These are phyloP conservation scores for Gentiana straminea DNA, from an alignment of 257 asterid genomes.

Conservation along the genomic window DNA sequence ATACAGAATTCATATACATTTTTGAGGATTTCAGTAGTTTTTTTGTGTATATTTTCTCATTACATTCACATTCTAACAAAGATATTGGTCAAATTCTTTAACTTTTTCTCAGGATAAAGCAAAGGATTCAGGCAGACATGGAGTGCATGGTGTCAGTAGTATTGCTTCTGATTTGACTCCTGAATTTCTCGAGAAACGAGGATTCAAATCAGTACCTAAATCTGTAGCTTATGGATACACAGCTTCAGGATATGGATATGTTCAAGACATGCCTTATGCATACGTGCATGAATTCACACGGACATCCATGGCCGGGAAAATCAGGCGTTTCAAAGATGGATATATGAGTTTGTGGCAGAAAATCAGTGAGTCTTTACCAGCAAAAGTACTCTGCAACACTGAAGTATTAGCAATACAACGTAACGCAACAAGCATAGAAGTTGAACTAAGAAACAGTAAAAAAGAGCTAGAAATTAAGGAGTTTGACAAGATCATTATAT, in stretches of 20 bases:
- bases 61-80: not conserved
- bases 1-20: no score
- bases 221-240: conserved; percentile 79
- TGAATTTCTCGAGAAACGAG: conserved; percentile 44
- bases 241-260: conserved; percentile 83
- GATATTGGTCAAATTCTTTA: not conserved
- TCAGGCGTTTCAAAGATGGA: conserved; percentile 72
- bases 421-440: conserved; percentile 13
- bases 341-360: conserved; percentile 67
- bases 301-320: conserved; percentile 83
- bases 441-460: conserved; percentile 26
- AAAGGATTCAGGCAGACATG: conserved; percentile 48
- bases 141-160: conserved; percentile 56
- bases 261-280: conserved; percentile 75
- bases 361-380: conserved; percentile 39
- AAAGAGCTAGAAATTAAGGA: conserved; percentile 25
- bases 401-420: conserved; percentile 51
- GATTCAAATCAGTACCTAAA: conserved; percentile 50
- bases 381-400: conserved; percentile 50
- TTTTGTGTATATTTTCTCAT: not conserved
- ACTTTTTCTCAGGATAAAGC: conserved; percentile 55
- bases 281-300: conserved; percentile 71
- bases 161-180: conserved; percentile 58
- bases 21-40: not conserved
- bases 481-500: conserved; percentile 58